Percentiles rank a stretch among this genome's conserved stretches.
Evolutionary conservation across 2,329 filamentous ascomycete genomes (phyloP).

Genomic region (Colletotrichum godetiae): DNA sequence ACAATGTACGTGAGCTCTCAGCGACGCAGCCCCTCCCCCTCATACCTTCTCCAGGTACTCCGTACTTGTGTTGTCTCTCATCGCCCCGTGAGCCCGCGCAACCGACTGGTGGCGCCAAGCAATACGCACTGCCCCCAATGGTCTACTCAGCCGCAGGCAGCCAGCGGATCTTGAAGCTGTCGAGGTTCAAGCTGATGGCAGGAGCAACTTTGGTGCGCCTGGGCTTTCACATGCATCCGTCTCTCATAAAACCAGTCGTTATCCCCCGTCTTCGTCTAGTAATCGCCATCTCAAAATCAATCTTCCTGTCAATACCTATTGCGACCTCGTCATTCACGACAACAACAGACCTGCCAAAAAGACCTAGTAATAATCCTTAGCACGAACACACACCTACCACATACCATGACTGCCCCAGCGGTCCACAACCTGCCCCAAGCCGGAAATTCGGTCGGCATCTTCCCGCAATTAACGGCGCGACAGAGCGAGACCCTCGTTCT

Average conservation of each 20-base stretch:
- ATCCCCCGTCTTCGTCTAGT: not conserved
- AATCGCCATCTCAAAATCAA: too few species aligned
- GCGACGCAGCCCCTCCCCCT: not conserved
- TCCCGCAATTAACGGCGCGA: slow-evolving; percentile 50
- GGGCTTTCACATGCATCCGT: not conserved
- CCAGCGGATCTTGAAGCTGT: not conserved
- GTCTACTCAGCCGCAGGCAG: slow-evolving; percentile 6
- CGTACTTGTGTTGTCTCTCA: not conserved
- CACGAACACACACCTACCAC: not conserved
- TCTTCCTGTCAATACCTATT: too few species aligned
- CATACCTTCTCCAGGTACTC: too few species aligned
- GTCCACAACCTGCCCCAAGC: slow-evolving; percentile 41
- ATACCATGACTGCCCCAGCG: not conserved
- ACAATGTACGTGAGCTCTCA: not conserved
- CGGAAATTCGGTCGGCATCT: slow-evolving; percentile 51
- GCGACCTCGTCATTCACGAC: not conserved
- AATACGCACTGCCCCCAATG: not conserved
- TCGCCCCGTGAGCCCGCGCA: not conserved
- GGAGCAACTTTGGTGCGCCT: not conserved
- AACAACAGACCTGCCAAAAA: not conserved
- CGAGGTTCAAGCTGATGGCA: not conserved
- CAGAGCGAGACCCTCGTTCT: slow-evolving; percentile 63
- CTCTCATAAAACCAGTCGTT: not conserved
- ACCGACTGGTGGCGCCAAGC: not conserved
- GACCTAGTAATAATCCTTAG: not conserved